phyloP scores from a whole-genome alignment of 2,329 filamentous ascomycete genomes.

The Colletotrichum shisoi region DNA sequence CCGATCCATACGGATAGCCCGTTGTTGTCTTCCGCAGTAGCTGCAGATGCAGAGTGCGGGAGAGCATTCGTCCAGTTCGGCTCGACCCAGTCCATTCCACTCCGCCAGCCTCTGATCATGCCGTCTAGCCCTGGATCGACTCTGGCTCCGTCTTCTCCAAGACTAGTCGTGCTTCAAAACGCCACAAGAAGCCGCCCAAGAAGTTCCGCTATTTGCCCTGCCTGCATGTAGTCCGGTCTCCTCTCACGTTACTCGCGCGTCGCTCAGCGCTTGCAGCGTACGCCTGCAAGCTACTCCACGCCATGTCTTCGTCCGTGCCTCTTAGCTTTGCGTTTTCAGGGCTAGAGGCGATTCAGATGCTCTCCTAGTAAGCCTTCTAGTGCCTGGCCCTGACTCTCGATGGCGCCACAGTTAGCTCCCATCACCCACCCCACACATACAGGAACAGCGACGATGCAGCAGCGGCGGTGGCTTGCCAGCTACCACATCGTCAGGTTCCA shows the following conservation, averaged over 20 bases:
- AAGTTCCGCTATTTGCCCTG: not conserved
- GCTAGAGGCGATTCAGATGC: conserved; percentile 16
- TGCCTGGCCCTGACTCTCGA: conserved; percentile 18
- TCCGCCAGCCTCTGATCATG: conserved; percentile 4
- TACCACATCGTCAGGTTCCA: not conserved
- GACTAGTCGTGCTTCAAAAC: not conserved
- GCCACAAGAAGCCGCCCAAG: conserved; percentile 7
- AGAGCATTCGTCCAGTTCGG: conserved; percentile 6
- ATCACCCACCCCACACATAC: not conserved
- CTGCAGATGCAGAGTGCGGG: conserved; percentile 10
- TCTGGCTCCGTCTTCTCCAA: not conserved
- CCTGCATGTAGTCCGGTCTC: conserved; percentile 4
- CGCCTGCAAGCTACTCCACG: conserved; percentile 17
- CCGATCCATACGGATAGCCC: conserved; percentile 7
- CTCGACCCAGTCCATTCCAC: not conserved
- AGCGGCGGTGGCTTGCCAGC: not conserved
- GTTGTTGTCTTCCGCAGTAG: conserved; percentile 3
- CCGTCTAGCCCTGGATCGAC: not conserved
- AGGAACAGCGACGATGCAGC: not conserved
- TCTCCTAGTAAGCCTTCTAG: conserved; percentile 10
- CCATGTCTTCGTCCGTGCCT: conserved; percentile 20
- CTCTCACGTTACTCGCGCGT: not conserved
- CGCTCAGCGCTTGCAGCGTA: conserved; percentile 32
- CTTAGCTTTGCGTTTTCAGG: conserved; percentile 14
- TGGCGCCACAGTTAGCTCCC: conserved; percentile 13